Evolutionary conservation across 352 stramenopile species (phyloP).

Genomic region (Globisporangium heterothallicum): DNA sequence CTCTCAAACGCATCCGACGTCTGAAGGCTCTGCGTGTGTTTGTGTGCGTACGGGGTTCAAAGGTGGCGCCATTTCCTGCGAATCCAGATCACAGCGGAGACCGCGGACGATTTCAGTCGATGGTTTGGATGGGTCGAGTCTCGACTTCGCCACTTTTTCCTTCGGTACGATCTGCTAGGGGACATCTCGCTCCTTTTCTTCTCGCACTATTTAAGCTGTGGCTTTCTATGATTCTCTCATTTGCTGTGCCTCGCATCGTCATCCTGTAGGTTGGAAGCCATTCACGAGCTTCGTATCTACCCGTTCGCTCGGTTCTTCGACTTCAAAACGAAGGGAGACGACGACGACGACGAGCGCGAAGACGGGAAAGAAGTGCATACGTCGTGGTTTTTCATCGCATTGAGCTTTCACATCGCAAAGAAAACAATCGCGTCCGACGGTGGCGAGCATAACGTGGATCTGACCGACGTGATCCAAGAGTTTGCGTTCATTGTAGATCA

Average conservation of each 20-base stretch:
- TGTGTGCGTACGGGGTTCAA: conserved; percentile 13
- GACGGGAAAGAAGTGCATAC: conserved; percentile 23
- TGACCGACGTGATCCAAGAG: conserved; percentile 67
- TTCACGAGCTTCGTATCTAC: conserved; percentile 53
- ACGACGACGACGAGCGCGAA: conserved; percentile 2
- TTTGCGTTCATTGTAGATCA: conserved; percentile 75
- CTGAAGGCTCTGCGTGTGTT: background rate
- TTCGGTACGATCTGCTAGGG: conserved; percentile 34
- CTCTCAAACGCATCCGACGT: background rate
- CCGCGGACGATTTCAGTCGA: conserved; percentile 45
- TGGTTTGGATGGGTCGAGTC: conserved; percentile 89
- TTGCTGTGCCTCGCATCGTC: background rate
- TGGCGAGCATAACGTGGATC: conserved; percentile 41
- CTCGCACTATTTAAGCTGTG: too few relatives aligned
- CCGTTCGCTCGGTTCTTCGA: conserved; percentile 84
- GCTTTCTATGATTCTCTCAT: too few relatives aligned
- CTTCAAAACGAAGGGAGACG: conserved; percentile 21
- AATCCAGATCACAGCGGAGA: conserved; percentile 60
- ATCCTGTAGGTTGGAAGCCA: conserved; percentile 41
- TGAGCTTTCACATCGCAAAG: conserved; percentile 57
- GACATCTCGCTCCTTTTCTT: background rate
- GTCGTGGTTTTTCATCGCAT: conserved; percentile 73
- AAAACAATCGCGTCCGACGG: background rate
- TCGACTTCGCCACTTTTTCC: conserved; percentile 71
- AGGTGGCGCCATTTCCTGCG: conserved; percentile 81